Percentiles rank a stretch among this genome's conserved stretches.
phyloP scores from a whole-genome alignment of 306 rosid genomes.

The Datisca glomerata region DNA sequence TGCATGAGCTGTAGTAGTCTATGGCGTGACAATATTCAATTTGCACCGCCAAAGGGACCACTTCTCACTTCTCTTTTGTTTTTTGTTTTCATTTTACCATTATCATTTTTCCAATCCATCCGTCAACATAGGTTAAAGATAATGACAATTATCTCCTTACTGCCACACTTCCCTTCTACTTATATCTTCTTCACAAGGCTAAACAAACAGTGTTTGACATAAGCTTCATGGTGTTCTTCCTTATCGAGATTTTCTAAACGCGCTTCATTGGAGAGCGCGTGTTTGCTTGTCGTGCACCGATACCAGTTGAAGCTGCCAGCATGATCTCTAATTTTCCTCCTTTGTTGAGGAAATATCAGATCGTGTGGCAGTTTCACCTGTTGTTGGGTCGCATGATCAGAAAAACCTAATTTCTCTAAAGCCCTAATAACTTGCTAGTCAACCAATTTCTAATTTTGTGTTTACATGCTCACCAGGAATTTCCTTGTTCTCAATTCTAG shows the following conservation, averaged over 20 bases:
- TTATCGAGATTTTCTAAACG: constrained; percentile 15
- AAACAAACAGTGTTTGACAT: too few relatives aligned
- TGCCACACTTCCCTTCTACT: too few relatives aligned
- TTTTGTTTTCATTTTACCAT: constrained; percentile 18
- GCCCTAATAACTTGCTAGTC: too few relatives aligned
- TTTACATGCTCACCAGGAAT: too few relatives aligned
- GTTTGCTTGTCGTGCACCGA: constrained; percentile 30
- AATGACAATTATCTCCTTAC: too few relatives aligned
- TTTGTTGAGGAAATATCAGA: constrained; percentile 62
- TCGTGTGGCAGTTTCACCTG: constrained; percentile 99
- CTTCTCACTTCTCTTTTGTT: constrained; percentile 23
- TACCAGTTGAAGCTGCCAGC: constrained; percentile 99
- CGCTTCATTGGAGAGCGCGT: neutral
- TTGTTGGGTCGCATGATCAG: too few relatives aligned
- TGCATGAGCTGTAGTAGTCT: constrained; percentile 54
- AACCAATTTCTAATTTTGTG: too few relatives aligned
- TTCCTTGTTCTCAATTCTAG: too few relatives aligned
- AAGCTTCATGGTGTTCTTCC: too few relatives aligned
- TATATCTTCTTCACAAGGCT: too few relatives aligned
- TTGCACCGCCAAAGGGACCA: constrained; percentile 66
- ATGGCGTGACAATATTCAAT: constrained; percentile 91
- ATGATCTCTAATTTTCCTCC: constrained; percentile 84
- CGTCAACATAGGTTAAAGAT: too few relatives aligned
- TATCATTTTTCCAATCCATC: constrained; percentile 6
- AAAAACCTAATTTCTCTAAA: too few relatives aligned